phyloP scores from a whole-genome alignment of 163 green algal genomes.

The Scenedesmus sp. region DNA sequence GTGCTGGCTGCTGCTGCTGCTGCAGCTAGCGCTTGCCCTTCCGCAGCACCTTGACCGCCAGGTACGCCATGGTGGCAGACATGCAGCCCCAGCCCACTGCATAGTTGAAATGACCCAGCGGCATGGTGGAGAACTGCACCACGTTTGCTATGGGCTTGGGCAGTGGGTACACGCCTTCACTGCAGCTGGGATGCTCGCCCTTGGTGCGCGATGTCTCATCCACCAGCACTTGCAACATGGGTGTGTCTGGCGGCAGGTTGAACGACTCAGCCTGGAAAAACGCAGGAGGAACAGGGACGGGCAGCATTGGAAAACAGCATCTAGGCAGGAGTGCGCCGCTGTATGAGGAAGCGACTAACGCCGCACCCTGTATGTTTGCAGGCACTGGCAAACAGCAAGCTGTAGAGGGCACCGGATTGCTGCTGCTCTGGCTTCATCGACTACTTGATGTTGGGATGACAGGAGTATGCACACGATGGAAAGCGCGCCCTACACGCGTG shows the following conservation, averaged over 20 bases:
- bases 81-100: constrained; percentile 50
- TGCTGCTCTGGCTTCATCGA: too few species aligned
- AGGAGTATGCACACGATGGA: too few species aligned
- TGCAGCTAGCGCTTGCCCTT: constrained; percentile 31
- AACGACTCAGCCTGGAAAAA: constrained; percentile 5
- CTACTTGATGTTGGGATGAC: too few species aligned
- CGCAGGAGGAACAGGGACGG: not conserved
- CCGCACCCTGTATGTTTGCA: not conserved
- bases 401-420: too few species aligned
- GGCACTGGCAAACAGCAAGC: too few species aligned
- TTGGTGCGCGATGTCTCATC: constrained; percentile 13
- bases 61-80: constrained; percentile 44
- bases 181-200: constrained; percentile 38
- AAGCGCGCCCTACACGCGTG: too few species aligned
- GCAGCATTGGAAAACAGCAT: not conserved
- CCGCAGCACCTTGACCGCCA: constrained; percentile 36
- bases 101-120: constrained; percentile 50
- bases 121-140: constrained; percentile 55
- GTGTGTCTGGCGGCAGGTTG: constrained; percentile 29
- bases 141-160: constrained; percentile 44
- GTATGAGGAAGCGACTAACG: not conserved
- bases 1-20: not conserved
- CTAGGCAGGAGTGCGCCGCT: not conserved
- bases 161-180: constrained; percentile 23
- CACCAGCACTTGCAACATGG: constrained; percentile 49